A percentile compares a stretch with the other conserved stretches of the same genome.
Evolutionary conservation across 1,284 basidiomycete genomes (phyloP).

Genomic region (Inonotus obliquus): DNA sequence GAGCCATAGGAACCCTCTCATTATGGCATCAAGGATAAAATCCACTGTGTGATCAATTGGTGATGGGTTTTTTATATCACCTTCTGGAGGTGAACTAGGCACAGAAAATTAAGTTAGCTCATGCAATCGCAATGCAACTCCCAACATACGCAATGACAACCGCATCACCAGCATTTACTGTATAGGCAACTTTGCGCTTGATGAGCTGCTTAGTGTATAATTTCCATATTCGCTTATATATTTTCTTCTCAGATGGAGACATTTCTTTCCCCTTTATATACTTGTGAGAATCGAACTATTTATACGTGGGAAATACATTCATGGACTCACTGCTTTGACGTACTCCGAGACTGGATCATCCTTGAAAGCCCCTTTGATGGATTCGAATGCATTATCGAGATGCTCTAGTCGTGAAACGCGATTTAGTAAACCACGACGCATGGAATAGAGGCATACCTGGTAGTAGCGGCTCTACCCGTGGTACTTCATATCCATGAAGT

Average conservation of each 20-base stretch:
- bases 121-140: not conserved
- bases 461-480: conserved; percentile 1
- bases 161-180: conserved; percentile 11
- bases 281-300: not conserved
- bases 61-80: not conserved
- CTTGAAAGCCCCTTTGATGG: conserved; percentile 1
- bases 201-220: not conserved
- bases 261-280: conserved; percentile 3
- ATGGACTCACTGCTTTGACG: conserved; percentile 1
- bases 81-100: conserved; percentile 4
- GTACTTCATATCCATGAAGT: not conserved
- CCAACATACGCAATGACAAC: conserved; percentile 4
- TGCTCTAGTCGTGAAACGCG: not conserved
- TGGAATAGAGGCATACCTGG: not conserved
- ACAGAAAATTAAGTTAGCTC: not conserved
- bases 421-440: not conserved
- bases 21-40: not conserved
- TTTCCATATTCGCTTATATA: conserved; percentile 1
- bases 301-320: not conserved
- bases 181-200: conserved; percentile 10
- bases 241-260: not conserved
- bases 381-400: conserved; percentile 6
- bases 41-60: conserved; percentile 8
- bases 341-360: conserved; percentile 9
- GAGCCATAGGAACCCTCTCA: not conserved